Evolutionary conservation across 306 rosid species (phyloP), one percentile per base, ranked within the genome.

Genomic region (Vachellia collinsii): DNA sequence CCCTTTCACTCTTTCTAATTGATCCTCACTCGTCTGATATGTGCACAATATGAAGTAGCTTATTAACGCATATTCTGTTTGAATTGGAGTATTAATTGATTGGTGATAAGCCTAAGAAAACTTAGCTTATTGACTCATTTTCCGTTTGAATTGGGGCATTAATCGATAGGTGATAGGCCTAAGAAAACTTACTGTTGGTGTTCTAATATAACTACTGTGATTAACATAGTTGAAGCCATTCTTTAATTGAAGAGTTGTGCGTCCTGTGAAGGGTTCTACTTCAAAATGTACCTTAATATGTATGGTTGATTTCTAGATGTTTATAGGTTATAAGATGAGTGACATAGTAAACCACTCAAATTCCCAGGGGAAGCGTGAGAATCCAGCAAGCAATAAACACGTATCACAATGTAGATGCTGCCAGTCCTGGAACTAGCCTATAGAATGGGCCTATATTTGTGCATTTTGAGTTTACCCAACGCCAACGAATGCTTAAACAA

Each of bases 361-460:
- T 84, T 77, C 85, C 70, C 75, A 9, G 3, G 80, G 84, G 47
- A 83, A 39, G 47, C 78, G 11, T 74, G 84, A 64, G 86, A 88
- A 84, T 71, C 81, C 80, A 20, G 97, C 88, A 74, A 74, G 58
- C 82, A 64, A 70, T 67, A 89, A 75, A 80, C 2, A 68, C 16
- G 22, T 6, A n/a, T 81, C 81, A 83, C 42, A 84, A 58, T 77
- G 83, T 82, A 81, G 97, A 89, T 74, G 53, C 81, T 76, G 44
- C 79, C 77, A 53, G 61, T 73, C 77, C 85, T n/a, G 97, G 84
- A 71, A 82, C 75, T 61, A 88, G 87, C 16, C 89, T 93, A 80
- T 95, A 97, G 99, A 93, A 90, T 65, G 99, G 98, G 17, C 96
- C 93, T 82, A 87, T 93, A 87, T 93, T 74, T 93, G 97, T 80